Conservation (phyloP, 768 basidiomycete species). For the Tricholoma hemisulphureum region DNA sequence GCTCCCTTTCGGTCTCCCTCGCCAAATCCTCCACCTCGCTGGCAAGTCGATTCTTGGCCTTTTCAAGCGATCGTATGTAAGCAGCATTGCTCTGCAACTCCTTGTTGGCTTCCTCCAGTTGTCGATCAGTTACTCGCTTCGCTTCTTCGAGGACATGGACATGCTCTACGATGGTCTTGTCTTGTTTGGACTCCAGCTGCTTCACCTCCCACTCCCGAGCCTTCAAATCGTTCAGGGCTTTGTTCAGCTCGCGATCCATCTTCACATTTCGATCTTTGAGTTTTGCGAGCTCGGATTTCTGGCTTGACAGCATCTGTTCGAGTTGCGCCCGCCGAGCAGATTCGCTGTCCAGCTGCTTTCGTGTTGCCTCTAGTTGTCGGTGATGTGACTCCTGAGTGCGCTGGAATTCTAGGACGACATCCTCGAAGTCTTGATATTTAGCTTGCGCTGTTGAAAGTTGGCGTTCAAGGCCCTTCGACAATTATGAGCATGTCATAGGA, state of each 20-base stretch:
- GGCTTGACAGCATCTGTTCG: conserved; percentile 59
- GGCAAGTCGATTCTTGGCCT: conserved; percentile 68
- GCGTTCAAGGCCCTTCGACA: conserved; percentile 65
- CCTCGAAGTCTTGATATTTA: conserved; percentile 85
- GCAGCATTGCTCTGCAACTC: conserved; percentile 73
- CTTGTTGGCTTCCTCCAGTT: conserved; percentile 75
- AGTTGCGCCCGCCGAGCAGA: conserved; percentile 68
- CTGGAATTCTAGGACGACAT: conserved; percentile 80
- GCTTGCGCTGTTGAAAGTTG: conserved; percentile 69
- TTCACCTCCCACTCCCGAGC: conserved; percentile 83
- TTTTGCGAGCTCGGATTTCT: conserved; percentile 68
- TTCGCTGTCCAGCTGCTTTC: conserved; percentile 76
- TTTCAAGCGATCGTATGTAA: conserved; percentile 85
- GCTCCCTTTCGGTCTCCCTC: conserved; percentile 71
- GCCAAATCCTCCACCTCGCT: conserved; percentile 82
- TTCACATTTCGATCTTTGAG: conserved; percentile 69
- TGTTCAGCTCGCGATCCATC: conserved; percentile 78
- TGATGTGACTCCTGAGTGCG: conserved; percentile 74
- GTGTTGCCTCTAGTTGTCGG: conserved; percentile 66
- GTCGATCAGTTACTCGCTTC: conserved; percentile 89
- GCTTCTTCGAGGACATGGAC: conserved; percentile 96
- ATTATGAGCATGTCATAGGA: not conserved
- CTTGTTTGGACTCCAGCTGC: conserved; percentile 81
- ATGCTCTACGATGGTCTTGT: conserved; percentile 99
- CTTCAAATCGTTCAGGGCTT: conserved; percentile 77